Percentiles rank a stretch among this genome's conserved stretches.
Evolutionary conservation across 2,329 filamentous ascomycete species (phyloP).

Genomic region (Orbilia oligospora): DNA sequence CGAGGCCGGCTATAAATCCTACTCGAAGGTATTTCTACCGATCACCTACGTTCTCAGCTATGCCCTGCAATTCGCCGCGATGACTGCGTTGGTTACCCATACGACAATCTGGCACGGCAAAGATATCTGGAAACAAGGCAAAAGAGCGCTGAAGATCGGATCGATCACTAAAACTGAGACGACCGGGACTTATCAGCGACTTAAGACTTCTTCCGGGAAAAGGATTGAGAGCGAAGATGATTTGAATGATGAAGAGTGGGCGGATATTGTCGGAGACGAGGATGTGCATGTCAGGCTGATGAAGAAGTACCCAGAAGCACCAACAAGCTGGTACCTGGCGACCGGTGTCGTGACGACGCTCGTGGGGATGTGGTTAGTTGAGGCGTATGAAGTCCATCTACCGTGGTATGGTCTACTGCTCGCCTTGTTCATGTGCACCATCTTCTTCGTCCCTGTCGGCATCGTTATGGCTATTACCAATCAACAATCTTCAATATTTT

Average conservation of each 20-base stretch:
- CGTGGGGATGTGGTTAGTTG: slow-evolving; percentile 85
- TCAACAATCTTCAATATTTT: slow-evolving; percentile 86
- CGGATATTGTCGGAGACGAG: slow-evolving; percentile 77
- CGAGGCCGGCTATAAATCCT: slow-evolving; percentile 80
- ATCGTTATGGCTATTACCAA: slow-evolving; percentile 96
- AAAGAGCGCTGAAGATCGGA: slow-evolving; percentile 66
- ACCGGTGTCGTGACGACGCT: slow-evolving; percentile 83
- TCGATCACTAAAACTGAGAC: slow-evolving; percentile 64
- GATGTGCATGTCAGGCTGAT: slow-evolving; percentile 89
- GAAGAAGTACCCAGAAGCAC: slow-evolving; percentile 84
- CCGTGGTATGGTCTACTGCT: slow-evolving; percentile 89
- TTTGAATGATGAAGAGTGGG: slow-evolving; percentile 63
- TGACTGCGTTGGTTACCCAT: slow-evolving; percentile 84
- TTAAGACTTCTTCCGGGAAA: slow-evolving; percentile 31
- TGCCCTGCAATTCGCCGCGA: slow-evolving; percentile 85
- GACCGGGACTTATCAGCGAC: slow-evolving; percentile 66
- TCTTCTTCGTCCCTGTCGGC: slow-evolving; percentile 90
- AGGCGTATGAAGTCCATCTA: slow-evolving; percentile 86
- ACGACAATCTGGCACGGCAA: slow-evolving; percentile 87
- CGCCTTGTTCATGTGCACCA: slow-evolving; percentile 80
- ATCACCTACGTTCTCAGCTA: slow-evolving; percentile 92
- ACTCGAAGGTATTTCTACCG: slow-evolving; percentile 86
- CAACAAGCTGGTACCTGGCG: slow-evolving; percentile 82
- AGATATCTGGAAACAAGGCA: slow-evolving; percentile 85
- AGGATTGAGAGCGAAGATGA: slow-evolving; percentile 38